Conservation (phyloP, 2,329 filamentous ascomycete genomes). For the Colletotrichum theobromicola region DNA sequence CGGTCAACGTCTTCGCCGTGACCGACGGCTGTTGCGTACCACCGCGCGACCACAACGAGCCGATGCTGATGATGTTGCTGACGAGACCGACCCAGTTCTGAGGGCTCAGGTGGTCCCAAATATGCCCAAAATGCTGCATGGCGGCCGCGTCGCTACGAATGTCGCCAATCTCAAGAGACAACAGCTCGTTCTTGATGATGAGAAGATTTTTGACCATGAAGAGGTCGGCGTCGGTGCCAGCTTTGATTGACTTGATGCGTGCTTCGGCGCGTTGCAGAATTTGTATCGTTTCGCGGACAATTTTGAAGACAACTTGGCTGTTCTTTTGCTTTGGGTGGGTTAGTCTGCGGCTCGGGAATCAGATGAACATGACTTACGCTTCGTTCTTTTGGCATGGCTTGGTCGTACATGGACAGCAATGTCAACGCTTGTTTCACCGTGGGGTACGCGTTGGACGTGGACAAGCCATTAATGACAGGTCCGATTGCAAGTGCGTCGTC, state of each 20-base stretch:
- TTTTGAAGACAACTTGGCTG: constrained; percentile 65
- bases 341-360: neutral
- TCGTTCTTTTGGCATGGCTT: constrained; percentile 67
- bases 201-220: constrained; percentile 96
- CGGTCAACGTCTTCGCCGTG: constrained; percentile 34
- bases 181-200: constrained; percentile 92
- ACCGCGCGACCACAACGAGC: constrained; percentile 51
- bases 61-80: constrained; percentile 56
- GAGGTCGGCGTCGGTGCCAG: constrained; percentile 76
- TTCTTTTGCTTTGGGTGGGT: constrained; percentile 46
- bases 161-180: constrained; percentile 91
- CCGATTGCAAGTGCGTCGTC: constrained; percentile 56
- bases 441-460: constrained; percentile 63
- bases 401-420: constrained; percentile 66
- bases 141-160: constrained; percentile 57
- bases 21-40: constrained; percentile 28
- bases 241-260: constrained; percentile 67
- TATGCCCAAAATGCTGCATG: constrained; percentile 68
- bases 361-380: constrained; percentile 49
- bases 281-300: constrained; percentile 88
- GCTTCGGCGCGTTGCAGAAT: constrained; percentile 80
- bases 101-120: constrained; percentile 67
- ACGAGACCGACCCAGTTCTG: constrained; percentile 66
- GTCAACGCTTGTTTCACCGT: constrained; percentile 63
- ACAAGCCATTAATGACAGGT: constrained; percentile 51